Evolutionary conservation across 768 basidiomycete genomes (phyloP).

Genomic region (Stropharia rugosoannulata): DNA sequence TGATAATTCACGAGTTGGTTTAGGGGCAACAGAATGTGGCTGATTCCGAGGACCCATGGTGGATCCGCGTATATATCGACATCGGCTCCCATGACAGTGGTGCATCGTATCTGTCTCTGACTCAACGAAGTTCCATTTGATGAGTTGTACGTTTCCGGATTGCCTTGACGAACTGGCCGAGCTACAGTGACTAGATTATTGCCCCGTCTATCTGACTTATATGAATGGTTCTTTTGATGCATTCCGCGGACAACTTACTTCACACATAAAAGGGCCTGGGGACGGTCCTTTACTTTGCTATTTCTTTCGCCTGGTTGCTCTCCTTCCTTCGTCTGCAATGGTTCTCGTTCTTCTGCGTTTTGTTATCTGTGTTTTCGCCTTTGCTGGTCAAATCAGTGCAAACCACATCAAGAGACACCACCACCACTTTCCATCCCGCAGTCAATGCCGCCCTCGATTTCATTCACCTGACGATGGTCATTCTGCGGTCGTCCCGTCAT

Average conservation of each 20-base stretch:
- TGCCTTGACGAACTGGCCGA: conserved; percentile 3
- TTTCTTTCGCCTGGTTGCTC: neutral
- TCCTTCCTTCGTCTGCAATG: conserved; percentile 5
- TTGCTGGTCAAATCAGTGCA: conserved; percentile 19
- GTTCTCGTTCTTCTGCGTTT: conserved; percentile 8
- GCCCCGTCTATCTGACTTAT: conserved; percentile 10
- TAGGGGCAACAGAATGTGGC: neutral
- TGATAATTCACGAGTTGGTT: neutral
- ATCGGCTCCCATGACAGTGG: neutral
- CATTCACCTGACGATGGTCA: conserved; percentile 10
- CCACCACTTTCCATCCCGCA: conserved; percentile 11
- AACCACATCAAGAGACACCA: conserved; percentile 14
- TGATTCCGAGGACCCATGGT: conserved; percentile 21
- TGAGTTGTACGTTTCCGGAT: conserved; percentile 8
- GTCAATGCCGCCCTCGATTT: conserved; percentile 16
- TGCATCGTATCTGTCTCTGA: conserved; percentile 1
- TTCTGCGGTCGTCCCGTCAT: neutral
- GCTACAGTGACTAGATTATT: conserved; percentile 9
- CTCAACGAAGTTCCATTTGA: conserved; percentile 2
- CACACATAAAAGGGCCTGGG: neutral
- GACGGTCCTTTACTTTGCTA: neutral
- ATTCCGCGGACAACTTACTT: conserved; percentile 5
- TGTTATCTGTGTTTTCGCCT: conserved; percentile 13
- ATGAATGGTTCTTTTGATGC: conserved; percentile 10
- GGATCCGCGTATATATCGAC: conserved; percentile 25